phyloP scores from a whole-genome alignment of 345 rosid genomes.

The Populus alba region DNA sequence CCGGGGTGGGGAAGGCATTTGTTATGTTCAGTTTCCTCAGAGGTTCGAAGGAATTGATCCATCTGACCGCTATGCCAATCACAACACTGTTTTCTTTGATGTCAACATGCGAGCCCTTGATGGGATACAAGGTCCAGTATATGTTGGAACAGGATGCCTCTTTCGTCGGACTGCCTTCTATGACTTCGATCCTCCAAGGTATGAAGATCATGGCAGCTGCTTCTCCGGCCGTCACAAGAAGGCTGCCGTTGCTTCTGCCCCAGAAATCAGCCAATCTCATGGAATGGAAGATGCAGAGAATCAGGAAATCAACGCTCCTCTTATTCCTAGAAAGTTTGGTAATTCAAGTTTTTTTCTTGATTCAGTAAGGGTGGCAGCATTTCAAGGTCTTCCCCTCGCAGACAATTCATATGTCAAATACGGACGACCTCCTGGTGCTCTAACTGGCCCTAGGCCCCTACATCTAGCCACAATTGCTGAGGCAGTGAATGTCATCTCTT shows the following conservation, averaged over 20 bases:
- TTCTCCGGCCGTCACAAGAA: conserved; percentile 50
- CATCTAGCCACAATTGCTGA: conserved; percentile 50
- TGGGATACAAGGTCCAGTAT: conserved; percentile 84
- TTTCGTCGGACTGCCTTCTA: conserved; percentile 80
- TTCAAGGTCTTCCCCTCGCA: conserved; percentile 65
- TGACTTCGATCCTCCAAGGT: conserved; percentile 63
- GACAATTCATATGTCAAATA: conserved; percentile 44
- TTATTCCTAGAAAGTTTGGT: conserved; percentile 70
- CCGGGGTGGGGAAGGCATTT: conserved; percentile 51
- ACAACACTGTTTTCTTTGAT: conserved; percentile 80
- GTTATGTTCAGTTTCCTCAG: conserved; percentile 81
- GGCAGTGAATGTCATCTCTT: conserved; percentile 72
- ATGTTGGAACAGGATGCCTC: conserved; percentile 87
- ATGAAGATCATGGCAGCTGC: conserved; percentile 27
- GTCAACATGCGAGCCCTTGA: conserved; percentile 78
- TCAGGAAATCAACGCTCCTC: conserved; percentile 39
- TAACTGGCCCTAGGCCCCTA: conserved; percentile 50
- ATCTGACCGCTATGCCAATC: conserved; percentile 82
- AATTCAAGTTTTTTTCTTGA: conserved; percentile 56
- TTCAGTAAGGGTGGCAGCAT: conserved; percentile 56
- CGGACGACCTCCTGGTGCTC: conserved; percentile 73
- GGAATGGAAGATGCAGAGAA: conserved; percentile 26
- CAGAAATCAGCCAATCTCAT: not conserved
- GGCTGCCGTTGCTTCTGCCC: conserved; percentile 41
- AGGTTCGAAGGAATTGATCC: conserved; percentile 88